These are phyloP conservation scores for Xylariomycetidae sp. DNA, from an alignment of 2,329 filamentous ascomycete species.

Conservation along the genomic window DNA sequence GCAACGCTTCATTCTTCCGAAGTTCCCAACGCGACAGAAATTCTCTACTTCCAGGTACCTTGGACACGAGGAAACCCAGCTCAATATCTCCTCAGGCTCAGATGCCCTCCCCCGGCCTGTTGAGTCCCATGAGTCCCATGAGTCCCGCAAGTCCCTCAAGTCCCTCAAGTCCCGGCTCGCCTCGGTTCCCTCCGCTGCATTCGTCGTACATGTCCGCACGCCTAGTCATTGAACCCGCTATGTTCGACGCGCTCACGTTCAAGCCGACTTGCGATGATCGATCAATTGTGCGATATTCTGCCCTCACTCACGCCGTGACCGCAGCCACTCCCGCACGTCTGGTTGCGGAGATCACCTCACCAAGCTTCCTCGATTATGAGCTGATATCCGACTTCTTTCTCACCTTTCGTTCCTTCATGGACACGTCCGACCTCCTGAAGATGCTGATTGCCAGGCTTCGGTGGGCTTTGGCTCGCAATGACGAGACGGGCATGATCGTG, in stretches of 20 bases:
- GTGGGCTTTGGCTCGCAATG: slow-evolving; percentile 76
- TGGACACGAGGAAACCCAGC: slow-evolving; percentile 30
- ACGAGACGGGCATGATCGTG: slow-evolving; percentile 89
- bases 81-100: slow-evolving; percentile 32
- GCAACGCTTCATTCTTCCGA: slow-evolving; percentile 45
- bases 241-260: slow-evolving; percentile 77
- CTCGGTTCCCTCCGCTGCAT: slow-evolving; percentile 33
- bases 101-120: slow-evolving; percentile 19
- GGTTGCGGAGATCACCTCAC: slow-evolving; percentile 93
- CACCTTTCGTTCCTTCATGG: slow-evolving; percentile 84
- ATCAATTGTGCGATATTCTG: slow-evolving; percentile 75
- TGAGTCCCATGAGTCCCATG: slow-evolving; percentile 25
- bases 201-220: slow-evolving; percentile 44
- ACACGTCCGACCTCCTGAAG: slow-evolving; percentile 66
- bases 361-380: slow-evolving; percentile 93
- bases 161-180: slow-evolving; percentile 28
- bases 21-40: slow-evolving; percentile 29
- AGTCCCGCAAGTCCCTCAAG: slow-evolving; percentile 20
- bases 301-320: slow-evolving; percentile 65
- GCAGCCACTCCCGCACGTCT: slow-evolving; percentile 87
- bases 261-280: slow-evolving; percentile 74
- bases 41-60: slow-evolving; percentile 22
- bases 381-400: slow-evolving; percentile 96
- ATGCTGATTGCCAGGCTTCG: slow-evolving; percentile 79
- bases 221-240: slow-evolving; percentile 58